A percentile compares a stretch with the other conserved stretches of the same genome.
phyloP scores from a whole-genome alignment of 2,329 filamentous ascomycete genomes.

The Colletotrichum cereale region DNA sequence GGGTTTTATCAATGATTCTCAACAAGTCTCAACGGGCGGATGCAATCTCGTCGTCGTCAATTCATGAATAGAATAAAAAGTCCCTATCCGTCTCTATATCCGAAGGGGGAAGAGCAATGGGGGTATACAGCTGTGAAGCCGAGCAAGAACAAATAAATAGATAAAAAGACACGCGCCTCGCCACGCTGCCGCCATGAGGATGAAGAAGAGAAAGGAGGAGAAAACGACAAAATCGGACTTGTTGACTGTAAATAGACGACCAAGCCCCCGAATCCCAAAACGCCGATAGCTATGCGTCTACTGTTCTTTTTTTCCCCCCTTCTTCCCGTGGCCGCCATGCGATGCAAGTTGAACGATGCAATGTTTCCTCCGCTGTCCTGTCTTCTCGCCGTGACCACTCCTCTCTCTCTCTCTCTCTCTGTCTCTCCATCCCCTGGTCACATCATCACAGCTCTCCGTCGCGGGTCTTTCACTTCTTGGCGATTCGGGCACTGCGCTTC shows the following conservation, averaged over 20 bases:
- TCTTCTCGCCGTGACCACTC: background rate
- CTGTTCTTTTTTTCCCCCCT: background rate
- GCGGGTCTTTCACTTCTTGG: constrained; percentile 8
- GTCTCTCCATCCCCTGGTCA: background rate
- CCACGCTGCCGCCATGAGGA: constrained; percentile 4
- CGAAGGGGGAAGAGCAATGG: background rate
- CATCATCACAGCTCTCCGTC: background rate
- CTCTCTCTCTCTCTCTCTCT: background rate
- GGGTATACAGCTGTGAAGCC: constrained; percentile 14
- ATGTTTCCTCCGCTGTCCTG: background rate
- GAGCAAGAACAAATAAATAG: background rate
- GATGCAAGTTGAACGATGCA: constrained; percentile 7
- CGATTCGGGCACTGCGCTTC: constrained; percentile 28
- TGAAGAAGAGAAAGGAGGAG: background rate
- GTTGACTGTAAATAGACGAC: background rate
- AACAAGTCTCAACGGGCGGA: background rate
- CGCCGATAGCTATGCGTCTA: constrained; percentile 12
- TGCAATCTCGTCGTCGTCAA: constrained; percentile 2
- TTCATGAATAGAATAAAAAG: background rate
- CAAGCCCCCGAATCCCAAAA: background rate
- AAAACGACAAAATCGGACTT: background rate
- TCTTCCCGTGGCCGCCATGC: background rate
- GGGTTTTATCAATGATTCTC: background rate
- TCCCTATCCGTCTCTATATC: constrained; percentile 7
- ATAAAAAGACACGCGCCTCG: background rate